Evolutionary conservation across 345 rosid genomes (phyloP).

Genomic region (Brassica carinata): DNA sequence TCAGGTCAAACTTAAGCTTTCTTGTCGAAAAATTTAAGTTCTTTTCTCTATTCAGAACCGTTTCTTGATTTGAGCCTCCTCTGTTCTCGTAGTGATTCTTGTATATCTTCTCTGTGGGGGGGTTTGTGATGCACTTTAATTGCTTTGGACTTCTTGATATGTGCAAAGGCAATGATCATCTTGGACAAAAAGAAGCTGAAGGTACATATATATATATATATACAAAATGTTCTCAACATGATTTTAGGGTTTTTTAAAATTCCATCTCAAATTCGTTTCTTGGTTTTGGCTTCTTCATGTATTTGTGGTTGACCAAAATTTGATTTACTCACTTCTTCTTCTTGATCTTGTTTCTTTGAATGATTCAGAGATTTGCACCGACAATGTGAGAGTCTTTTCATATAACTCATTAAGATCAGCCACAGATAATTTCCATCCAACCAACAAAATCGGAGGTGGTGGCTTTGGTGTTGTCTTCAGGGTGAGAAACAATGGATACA

Average conservation of each 20-base stretch:
- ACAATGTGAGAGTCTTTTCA: constrained; percentile 69
- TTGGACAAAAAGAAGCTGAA: constrained; percentile 43
- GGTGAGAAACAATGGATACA: constrained; percentile 55
- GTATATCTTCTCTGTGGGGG: not conserved
- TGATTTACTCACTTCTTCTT: not conserved
- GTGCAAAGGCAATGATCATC: constrained; percentile 42
- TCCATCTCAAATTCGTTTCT: constrained; percentile 1
- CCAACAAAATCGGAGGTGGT: constrained; percentile 72
- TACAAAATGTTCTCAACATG: not conserved
- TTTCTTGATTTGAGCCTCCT: constrained; percentile 21
- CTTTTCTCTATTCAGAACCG: not conserved
- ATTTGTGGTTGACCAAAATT: constrained; percentile 8
- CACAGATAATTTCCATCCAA: constrained; percentile 62
- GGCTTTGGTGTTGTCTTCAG: constrained; percentile 89
- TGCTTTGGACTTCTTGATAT: constrained; percentile 55
- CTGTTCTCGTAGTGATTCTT: constrained; percentile 19
- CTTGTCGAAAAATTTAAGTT: not conserved
- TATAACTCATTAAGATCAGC: constrained; percentile 79
- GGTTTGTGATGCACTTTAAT: constrained; percentile 52
- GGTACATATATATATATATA: constrained; percentile 51
- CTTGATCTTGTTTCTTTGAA: constrained; percentile 1
- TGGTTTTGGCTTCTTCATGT: not conserved
- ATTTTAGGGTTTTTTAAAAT: not conserved
- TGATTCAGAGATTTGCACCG: constrained; percentile 57
- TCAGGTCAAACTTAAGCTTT: not conserved